Conservation (phyloP, 176 grass and related monocot genomes). For the Avena insularis region DNA sequence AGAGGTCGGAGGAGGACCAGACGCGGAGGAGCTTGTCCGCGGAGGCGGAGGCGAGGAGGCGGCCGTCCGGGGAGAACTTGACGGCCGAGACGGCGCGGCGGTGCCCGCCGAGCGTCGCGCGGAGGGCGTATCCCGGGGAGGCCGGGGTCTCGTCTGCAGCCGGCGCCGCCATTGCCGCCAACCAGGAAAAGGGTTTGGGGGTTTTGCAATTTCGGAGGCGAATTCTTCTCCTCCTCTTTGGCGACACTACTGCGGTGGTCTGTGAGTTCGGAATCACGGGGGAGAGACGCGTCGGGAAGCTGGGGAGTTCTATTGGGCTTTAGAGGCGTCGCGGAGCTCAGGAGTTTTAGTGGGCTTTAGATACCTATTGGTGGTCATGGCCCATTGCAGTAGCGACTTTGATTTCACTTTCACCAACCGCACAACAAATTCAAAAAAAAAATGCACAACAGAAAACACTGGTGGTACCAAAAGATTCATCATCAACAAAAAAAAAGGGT, state of each 20-base stretch:
- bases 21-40: constrained; percentile 84
- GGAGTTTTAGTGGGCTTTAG: not conserved
- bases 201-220: constrained; percentile 26
- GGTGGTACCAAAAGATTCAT: not conserved
- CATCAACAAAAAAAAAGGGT: not conserved
- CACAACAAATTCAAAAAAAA: too few relatives aligned
- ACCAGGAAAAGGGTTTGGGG: constrained; percentile 38
- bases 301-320: not conserved
- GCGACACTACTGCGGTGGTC: not conserved
- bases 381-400: not conserved
- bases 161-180: constrained; percentile 46
- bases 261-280: constrained; percentile 2
- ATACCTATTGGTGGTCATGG: not conserved
- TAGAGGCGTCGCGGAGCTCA: not conserved
- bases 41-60: constrained; percentile 79
- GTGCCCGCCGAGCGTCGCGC: constrained; percentile 68
- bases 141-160: constrained; percentile 31
- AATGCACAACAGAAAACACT: not conserved
- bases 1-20: constrained; percentile 59
- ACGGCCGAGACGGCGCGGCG: constrained; percentile 71
- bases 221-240: not conserved
- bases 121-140: constrained; percentile 62
- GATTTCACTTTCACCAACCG: not conserved
- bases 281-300: not conserved
- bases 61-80: constrained; percentile 90